These are phyloP conservation scores for Lactifluus subvellereus DNA, from an alignment of 768 basidiomycete species.

Conservation along the genomic window DNA sequence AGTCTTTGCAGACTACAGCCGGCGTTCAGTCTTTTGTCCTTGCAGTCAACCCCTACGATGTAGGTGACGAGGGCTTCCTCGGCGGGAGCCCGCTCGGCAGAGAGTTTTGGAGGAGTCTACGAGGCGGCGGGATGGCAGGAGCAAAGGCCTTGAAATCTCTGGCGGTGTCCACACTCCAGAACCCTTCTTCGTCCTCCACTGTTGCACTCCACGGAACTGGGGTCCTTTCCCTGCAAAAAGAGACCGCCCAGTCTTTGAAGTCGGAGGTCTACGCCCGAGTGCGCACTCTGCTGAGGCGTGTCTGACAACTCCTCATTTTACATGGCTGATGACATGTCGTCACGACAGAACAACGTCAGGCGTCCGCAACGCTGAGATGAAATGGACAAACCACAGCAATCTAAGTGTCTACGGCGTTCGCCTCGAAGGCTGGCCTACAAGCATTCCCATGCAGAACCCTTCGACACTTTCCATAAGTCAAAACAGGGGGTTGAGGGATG, in stretches of 20 bases:
- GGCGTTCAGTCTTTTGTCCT: slow-evolving; percentile 60
- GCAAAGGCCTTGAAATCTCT: slow-evolving; percentile 50
- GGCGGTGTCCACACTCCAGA: neutral
- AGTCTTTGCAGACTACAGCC: slow-evolving; percentile 44
- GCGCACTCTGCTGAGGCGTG: slow-evolving; percentile 20
- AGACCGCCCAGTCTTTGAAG: slow-evolving; percentile 21
- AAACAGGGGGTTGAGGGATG: slow-evolving; percentile 48
- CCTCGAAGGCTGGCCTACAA: slow-evolving; percentile 58
- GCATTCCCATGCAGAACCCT: slow-evolving; percentile 56
- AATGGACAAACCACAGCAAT: slow-evolving; percentile 62
- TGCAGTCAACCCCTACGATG: slow-evolving; percentile 48
- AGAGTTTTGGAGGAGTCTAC: slow-evolving; percentile 59
- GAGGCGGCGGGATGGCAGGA: slow-evolving; percentile 54
- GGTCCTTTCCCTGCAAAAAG: slow-evolving; percentile 12
- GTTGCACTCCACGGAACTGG: neutral
- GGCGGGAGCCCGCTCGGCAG: slow-evolving; percentile 56
- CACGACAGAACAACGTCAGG: slow-evolving; percentile 46
- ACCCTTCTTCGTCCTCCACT: neutral
- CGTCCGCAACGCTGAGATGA: slow-evolving; percentile 65
- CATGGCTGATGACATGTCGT: slow-evolving; percentile 12
- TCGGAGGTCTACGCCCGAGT: slow-evolving; percentile 23
- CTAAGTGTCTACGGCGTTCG: slow-evolving; percentile 52
- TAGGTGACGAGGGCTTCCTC: slow-evolving; percentile 49
- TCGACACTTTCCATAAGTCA: slow-evolving; percentile 50
- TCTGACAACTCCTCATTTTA: neutral